phyloP scores from a whole-genome alignment of 257 asterid species.

The Ilex asprella region DNA sequence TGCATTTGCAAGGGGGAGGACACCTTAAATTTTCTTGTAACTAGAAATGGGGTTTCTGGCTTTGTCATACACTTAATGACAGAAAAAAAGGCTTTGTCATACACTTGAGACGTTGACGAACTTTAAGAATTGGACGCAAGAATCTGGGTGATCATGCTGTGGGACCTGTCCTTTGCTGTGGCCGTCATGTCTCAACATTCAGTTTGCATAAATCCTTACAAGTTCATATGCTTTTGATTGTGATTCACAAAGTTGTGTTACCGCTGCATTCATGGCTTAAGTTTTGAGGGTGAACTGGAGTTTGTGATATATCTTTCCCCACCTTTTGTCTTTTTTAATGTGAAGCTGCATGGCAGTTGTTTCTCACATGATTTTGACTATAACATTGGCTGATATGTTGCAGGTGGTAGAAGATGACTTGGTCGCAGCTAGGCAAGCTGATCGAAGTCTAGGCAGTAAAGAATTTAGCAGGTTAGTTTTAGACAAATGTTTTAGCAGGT shows the following conservation, averaged over 20 bases:
- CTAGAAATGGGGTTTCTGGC: not conserved
- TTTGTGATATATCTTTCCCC: no score
- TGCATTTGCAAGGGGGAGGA: not conserved
- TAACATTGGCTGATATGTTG: not conserved
- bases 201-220: no score
- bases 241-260: no score
- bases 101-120: not conserved
- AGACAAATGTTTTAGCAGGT: not conserved
- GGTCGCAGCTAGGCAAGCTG: slow-evolving; percentile 83
- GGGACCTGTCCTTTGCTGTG: not conserved
- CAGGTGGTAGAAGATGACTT: slow-evolving; percentile 84
- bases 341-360: not conserved
- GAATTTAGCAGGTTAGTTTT: slow-evolving; percentile 69
- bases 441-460: slow-evolving; percentile 69
- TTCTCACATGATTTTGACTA: not conserved
- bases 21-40: not conserved
- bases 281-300: no score
- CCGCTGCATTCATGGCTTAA: no score
- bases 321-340: not conserved
- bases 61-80: not conserved
- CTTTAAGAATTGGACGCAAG: not conserved
- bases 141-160: not conserved
- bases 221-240: no score
- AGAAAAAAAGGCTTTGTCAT: no score
- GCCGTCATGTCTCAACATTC: no score